A percentile compares a stretch with the other conserved stretches of the same genome.
Conservation (phyloP, 768 basidiomycete species). For the Collybiopsis confluens region DNA sequence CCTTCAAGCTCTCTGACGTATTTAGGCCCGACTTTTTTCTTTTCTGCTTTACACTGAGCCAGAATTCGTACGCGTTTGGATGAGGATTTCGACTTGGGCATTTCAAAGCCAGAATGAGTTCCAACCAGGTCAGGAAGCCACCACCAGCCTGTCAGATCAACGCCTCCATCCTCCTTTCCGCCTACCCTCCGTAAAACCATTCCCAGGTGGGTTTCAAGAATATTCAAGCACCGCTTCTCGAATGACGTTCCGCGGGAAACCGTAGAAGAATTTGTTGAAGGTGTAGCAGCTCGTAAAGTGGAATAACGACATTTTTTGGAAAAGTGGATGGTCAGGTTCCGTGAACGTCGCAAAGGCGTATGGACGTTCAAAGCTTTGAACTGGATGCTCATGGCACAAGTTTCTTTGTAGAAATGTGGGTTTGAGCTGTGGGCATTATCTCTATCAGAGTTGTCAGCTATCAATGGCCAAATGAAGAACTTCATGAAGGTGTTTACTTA, state of each 20-base stretch:
- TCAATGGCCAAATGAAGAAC: no score
- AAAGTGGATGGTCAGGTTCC: no score
- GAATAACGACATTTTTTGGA: no score
- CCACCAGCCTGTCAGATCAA: slow-evolving; percentile 93
- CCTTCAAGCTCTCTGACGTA: slow-evolving; percentile 90
- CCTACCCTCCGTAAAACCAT: slow-evolving; percentile 81
- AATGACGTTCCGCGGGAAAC: slow-evolving; percentile 72
- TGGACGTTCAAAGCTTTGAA: no score
- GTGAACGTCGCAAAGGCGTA: no score
- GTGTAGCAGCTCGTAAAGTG: not conserved
- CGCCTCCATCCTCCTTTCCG: slow-evolving; percentile 84
- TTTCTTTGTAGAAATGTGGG: no score
- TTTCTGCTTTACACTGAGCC: slow-evolving; percentile 90
- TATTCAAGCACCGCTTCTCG: slow-evolving; percentile 59
- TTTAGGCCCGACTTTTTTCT: slow-evolving; percentile 72
- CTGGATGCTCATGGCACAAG: no score
- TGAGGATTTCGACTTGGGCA: not conserved
- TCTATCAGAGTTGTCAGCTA: no score
- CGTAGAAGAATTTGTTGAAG: slow-evolving; percentile 29
- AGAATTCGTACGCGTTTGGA: slow-evolving; percentile 68
- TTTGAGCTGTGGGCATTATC: no score
- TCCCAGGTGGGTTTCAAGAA: slow-evolving; percentile 62
- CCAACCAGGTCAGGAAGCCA: slow-evolving; percentile 53
- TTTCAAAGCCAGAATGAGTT: not conserved
- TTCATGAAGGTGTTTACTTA: no score